Percentiles rank a stretch among this genome's conserved stretches.
These are phyloP conservation scores for Symbiodinium pilosum DNA, from an alignment of 73 alveolate species.

Conservation along the genomic window DNA sequence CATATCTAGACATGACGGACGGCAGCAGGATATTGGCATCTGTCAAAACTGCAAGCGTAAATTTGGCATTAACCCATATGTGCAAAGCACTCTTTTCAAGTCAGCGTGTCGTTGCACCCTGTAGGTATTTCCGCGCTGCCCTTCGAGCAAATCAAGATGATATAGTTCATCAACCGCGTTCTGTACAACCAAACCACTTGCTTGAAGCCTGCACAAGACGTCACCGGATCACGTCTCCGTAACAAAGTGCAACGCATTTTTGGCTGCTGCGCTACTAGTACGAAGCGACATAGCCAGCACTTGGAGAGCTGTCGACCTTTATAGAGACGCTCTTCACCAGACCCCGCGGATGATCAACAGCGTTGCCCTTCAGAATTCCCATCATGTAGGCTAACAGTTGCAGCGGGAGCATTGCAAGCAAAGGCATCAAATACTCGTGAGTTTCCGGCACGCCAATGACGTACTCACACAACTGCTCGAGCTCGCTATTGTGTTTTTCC, in stretches of 20 bases:
- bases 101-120: neutral
- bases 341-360: constrained; percentile 98
- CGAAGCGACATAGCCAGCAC: neutral
- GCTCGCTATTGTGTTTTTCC: constrained; percentile 62
- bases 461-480: constrained; percentile 95
- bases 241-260: neutral
- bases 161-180: no score
- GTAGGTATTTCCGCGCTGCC: neutral
- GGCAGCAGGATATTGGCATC: no score
- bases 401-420: constrained; percentile 98
- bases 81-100: no score
- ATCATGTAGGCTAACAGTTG: constrained; percentile 98
- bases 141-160: neutral
- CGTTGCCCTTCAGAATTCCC: constrained; percentile 96
- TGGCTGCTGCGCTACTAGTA: neutral
- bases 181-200: no score
- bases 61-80: no score
- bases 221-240: no score
- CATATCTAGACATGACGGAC: no score
- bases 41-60: no score
- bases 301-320: constrained; percentile 1
- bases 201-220: no score
- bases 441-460: constrained; percentile 95
- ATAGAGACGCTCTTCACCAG: constrained; percentile 96
- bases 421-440: constrained; percentile 97